phyloP scores from a whole-genome alignment of 768 basidiomycete genomes.

The Tylopilus sp. region DNA sequence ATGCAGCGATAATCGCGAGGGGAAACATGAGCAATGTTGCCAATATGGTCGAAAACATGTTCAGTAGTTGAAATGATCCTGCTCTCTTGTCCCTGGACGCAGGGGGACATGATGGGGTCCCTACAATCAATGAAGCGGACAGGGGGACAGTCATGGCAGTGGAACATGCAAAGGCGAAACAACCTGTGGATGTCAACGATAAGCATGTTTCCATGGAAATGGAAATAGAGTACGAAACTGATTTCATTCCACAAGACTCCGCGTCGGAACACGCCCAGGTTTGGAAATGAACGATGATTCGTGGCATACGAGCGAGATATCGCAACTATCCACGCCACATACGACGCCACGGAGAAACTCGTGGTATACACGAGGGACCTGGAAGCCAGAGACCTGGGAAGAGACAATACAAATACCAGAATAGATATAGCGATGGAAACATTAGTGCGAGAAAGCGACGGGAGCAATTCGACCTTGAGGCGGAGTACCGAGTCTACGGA shows the following conservation, averaged over 20 bases:
- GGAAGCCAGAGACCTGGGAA: conserved; percentile 52
- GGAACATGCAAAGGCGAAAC: conserved; percentile 60
- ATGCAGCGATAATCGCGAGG: conserved; percentile 51
- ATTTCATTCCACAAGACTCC: conserved; percentile 62
- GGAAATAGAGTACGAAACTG: conserved; percentile 41
- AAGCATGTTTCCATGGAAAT: not conserved
- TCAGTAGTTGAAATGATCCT: conserved; percentile 59
- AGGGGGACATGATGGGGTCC: conserved; percentile 3
- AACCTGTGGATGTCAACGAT: conserved; percentile 37
- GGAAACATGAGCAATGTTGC: conserved; percentile 55
- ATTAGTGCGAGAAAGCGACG: conserved; percentile 36
- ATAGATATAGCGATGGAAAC: conserved; percentile 42
- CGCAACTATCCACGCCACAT: conserved; percentile 57
- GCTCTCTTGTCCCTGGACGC: conserved; percentile 42
- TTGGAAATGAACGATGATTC: conserved; percentile 37
- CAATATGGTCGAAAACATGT: conserved; percentile 44
- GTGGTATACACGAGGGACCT: conserved; percentile 54
- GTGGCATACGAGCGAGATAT: conserved; percentile 50
- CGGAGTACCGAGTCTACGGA: conserved; percentile 51
- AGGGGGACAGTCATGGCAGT: conserved; percentile 63
- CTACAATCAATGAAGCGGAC: conserved; percentile 56
- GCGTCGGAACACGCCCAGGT: conserved; percentile 36
- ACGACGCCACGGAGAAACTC: conserved; percentile 56
- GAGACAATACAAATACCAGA: conserved; percentile 47
- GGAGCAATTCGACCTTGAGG: conserved; percentile 36